phyloP scores from a whole-genome alignment of 805 yeast genomes.

The Kazachstania taianensis region DNA sequence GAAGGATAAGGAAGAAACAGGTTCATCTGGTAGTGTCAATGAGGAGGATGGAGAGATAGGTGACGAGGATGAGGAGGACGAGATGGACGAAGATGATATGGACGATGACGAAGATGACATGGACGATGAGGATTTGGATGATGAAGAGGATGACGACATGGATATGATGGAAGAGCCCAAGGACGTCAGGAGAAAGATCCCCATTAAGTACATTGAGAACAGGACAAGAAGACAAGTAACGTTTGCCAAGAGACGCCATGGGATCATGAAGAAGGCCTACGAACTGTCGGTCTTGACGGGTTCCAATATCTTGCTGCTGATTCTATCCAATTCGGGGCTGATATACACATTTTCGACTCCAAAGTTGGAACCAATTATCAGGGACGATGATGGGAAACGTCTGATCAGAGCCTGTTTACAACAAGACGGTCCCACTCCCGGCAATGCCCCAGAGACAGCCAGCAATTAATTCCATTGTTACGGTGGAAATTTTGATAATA shows the following conservation, averaged over 20 bases:
- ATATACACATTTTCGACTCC: conserved; percentile 97
- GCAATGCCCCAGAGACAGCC: too few relatives aligned
- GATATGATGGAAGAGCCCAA: conserved; percentile 3
- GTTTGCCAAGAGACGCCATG: conserved; percentile 95
- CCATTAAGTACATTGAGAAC: conserved; percentile 84
- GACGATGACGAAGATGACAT: conserved; percentile 2
- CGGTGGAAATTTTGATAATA: too few relatives aligned
- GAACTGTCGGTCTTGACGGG: conserved; percentile 93
- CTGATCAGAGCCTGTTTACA: conserved; percentile 93
- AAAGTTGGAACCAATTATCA: conserved; percentile 87
- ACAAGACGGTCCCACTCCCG: too few relatives aligned
- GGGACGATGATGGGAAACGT: conserved; percentile 89
- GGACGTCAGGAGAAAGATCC: conserved; percentile 8
- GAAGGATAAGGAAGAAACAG: background rate
- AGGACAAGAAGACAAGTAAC: conserved; percentile 94
- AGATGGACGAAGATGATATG: background rate
- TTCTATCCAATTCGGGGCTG: conserved; percentile 88
- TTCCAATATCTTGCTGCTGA: conserved; percentile 84
- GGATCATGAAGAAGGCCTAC: conserved; percentile 96
- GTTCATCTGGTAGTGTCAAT: background rate
- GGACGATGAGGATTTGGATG: conserved; percentile 4
- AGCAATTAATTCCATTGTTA: too few relatives aligned
- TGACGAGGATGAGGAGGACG: conserved; percentile 6
- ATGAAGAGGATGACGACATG: conserved; percentile 7
- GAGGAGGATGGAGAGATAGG: conserved; percentile 5